phyloP scores from a whole-genome alignment of 352 stramenopile genomes.

The Phytophthora crassamura region DNA sequence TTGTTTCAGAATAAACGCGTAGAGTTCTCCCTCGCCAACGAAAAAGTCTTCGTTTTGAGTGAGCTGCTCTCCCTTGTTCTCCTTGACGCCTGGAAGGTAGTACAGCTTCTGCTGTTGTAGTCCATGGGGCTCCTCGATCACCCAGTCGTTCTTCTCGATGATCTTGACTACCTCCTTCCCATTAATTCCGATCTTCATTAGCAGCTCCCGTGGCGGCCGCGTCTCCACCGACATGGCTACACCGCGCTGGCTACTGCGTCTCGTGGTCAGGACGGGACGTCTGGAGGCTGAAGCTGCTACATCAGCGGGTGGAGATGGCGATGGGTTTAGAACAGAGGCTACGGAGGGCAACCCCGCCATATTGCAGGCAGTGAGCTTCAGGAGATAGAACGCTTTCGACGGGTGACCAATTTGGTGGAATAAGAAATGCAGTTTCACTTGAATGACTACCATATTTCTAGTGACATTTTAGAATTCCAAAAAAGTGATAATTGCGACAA shows the following conservation, averaged over 20 bases:
- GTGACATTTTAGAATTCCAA: too few species aligned
- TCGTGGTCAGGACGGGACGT: neutral
- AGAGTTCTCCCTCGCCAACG: constrained; percentile 43
- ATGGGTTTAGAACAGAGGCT: too few species aligned
- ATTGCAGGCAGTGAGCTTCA: too few species aligned
- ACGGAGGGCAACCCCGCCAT: too few species aligned
- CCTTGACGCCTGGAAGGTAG: constrained; percentile 20
- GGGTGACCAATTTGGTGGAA: too few species aligned
- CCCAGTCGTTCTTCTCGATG: constrained; percentile 29
- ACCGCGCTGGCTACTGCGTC: constrained; percentile 16
- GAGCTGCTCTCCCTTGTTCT: constrained; percentile 5
- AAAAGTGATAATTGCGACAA: too few species aligned
- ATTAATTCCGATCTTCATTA: constrained; percentile 33
- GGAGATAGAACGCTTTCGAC: too few species aligned
- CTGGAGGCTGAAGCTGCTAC: neutral
- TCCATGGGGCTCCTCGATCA: constrained; percentile 24
- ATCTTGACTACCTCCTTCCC: constrained; percentile 44
- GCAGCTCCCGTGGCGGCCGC: constrained; percentile 30
- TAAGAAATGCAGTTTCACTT: too few species aligned
- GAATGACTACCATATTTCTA: too few species aligned
- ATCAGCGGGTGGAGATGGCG: neutral
- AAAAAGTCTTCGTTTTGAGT: constrained; percentile 28
- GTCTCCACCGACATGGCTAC: constrained; percentile 33
- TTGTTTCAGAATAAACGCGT: constrained; percentile 45
- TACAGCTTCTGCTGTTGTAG: constrained; percentile 40